Evolutionary conservation across 139 green algal genomes (phyloP), one percentile per base, ranked within the genome.

Genomic region (Chlorella vulgaris): DNA sequence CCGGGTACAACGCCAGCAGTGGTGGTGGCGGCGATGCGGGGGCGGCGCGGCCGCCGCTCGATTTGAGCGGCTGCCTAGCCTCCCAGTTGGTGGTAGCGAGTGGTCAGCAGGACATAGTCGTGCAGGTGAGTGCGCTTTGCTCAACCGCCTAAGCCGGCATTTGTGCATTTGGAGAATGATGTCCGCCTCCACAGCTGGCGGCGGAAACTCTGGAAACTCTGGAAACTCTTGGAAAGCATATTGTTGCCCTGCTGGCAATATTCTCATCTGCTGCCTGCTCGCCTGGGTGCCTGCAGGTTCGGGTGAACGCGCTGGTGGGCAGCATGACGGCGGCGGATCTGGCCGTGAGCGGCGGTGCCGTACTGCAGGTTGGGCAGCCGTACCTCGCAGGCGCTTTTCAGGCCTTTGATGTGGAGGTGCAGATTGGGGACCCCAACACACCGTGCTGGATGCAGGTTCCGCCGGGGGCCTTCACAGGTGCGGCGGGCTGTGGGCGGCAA

Each of bases 321-420:
- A 26, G 18, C 29, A 38, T 78, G 50, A 15, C 47, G 2, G 24
- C 15, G 0, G 71, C 21, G 4, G 71, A 58, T 2, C 35, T 78
- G 7, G 24, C 0, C 3, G 51, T 78, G 33, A 35, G 24, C 0
- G 71, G 15, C 3, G 50, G 71, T 5, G 21, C 31, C 21, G 51
- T 78, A 33, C 22, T 50, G 24, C 1, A 15, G 1, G 71, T 78
- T 7, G 71, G n/a, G 47, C 22, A 47, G 0, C 71, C 71, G 1
- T 66, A 31, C 5, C 22, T 78, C 22, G 50, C 43, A 19, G 71
- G 71, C 71, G 50, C 71, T 7, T 78, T 78, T 26, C 36, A 51
- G 33, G 24, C 66, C 13, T 78, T 67, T 21, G 28, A 76, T 28
- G 55, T 65, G 55, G 5, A 31, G 55, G 55, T 65, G 55, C 55